Conservation (phyloP, 139 green algal species). For the Chlorella sp. region DNA sequence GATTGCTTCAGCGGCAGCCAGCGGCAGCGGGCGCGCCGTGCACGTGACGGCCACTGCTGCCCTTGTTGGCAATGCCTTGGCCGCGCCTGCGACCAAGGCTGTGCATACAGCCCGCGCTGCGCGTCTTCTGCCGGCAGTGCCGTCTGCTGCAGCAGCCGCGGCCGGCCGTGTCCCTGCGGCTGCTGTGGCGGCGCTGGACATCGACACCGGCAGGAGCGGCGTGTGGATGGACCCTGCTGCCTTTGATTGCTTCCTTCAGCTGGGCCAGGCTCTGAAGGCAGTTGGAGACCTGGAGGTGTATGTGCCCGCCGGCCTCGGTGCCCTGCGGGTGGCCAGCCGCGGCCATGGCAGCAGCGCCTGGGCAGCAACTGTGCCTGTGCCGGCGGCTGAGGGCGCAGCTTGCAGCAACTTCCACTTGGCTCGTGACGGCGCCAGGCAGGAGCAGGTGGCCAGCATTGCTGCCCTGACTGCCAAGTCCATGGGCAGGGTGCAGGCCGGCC, state of each 20-base stretch:
- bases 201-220: slow-evolving; percentile 33
- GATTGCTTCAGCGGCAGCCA: not conserved
- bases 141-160: not conserved
- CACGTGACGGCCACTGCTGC: slow-evolving; percentile 42
- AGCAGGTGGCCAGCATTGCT: slow-evolving; percentile 41
- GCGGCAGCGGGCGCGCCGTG: slow-evolving; percentile 38
- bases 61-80: not conserved
- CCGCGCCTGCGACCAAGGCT: not conserved
- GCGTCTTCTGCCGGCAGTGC: not conserved
- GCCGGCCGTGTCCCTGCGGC: not conserved
- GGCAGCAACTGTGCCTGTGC: slow-evolving; percentile 8
- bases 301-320: slow-evolving; percentile 58
- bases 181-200: slow-evolving; percentile 12
- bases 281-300: slow-evolving; percentile 42
- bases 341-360: not conserved
- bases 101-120: not conserved
- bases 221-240: slow-evolving; percentile 47
- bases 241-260: slow-evolving; percentile 63
- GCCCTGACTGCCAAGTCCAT: slow-evolving; percentile 44
- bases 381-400: not conserved
- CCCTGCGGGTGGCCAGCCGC: slow-evolving; percentile 27
- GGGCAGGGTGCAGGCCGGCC: slow-evolving; percentile 18
- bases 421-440: not conserved
- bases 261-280: slow-evolving; percentile 50
- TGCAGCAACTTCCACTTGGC: slow-evolving; percentile 61